Evolutionary conservation across 257 asterid species (phyloP), one percentile per base, ranked within the genome.

Genomic region (Anisodus tanguticus): DNA sequence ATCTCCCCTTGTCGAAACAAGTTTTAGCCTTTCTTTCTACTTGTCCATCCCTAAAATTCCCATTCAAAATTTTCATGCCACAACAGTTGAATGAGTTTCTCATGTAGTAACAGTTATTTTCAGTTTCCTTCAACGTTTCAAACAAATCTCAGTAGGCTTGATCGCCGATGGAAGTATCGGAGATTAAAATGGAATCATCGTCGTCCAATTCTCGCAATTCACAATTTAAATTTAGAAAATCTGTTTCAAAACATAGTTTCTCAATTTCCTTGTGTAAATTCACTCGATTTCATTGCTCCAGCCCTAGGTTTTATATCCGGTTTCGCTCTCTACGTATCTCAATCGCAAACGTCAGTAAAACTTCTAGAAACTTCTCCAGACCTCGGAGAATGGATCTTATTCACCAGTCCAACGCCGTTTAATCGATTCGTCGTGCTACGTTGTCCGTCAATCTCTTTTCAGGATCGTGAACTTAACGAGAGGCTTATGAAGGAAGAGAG

Each of bases 351-450:
- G n/a, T 82, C 22, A 4, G 49, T 19, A 78, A 83, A 37, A 35
- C 85, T 8, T 53, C 79, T 49, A 8, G 79, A 82, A 47, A 70
- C 78, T 82, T 84, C 86, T 35, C 74, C 84, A 9, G 89, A 85
- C 26, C 77, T 92, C 19, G 99, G 96, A 41, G 98, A 95, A 83
- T 97, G 99, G 98, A 89, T 95, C 19, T 82, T 97, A 81, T 93
- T 92, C 83, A 87, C 98, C 53, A 90, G 92, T 76, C 98, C 98
- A 26, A 94, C 98, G 80, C 98, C 99, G 70, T 97, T 97, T 81
- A 97, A 97, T 88, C 93, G 99, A 26, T 97, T 95, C 45, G 98
- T 95, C 47, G 88, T 91, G 60, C 37, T 97, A 57, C 94, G 98
- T 55, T 95, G 99, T 88, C 99, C 97, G 62, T 92, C 98, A 0